Evolutionary conservation across 306 rosid species (phyloP), one percentile per base, ranked within the genome.

Genomic region (Lupinus albus): DNA sequence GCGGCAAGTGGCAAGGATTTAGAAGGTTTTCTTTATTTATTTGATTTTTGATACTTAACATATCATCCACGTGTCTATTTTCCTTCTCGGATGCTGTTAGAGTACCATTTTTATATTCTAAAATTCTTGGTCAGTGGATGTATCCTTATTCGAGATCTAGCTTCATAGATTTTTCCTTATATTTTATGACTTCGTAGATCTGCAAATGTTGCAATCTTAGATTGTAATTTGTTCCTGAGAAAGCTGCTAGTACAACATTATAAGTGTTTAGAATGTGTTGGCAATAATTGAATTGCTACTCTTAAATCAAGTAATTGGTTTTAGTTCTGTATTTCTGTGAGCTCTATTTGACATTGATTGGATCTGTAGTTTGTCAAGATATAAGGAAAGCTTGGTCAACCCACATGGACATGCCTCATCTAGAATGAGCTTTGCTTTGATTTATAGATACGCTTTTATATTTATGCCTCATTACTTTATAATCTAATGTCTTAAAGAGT

Each of bases 1-100:
- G 97, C 90, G 35, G 94, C 95, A 35, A 80, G 84, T 53, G 99
- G 99, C 77, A 93, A 90, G 89, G 99, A 93, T 76, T 83, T 93
- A 58, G 97, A 93, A 90, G 99, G 99, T 90, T 74, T 48, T 35
- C 1, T 49, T 63, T 49, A 14, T 47, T 66, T 44, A 3, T 13
- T 44, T 45, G 35, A 30, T 44, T 2, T 13, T 44, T 45, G 35
- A 30, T 69, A 11, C 14, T 15, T 48, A 0, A 45, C 16, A 6
- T 57, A 44, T 11, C 20, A 56, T 14, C 15, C 8, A 30, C 14
- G 7, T 2, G 16, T 11, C 8, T 44, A 14, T 75, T 6, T 35
- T 21, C 49, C 8, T 6, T 32, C 8, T 57, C 5, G 11, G 13
- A 63, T 39, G 30, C 14, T 10, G 47, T 11, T 42, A 11, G 45